Base-by-base conservation (phyloP, 2,329 filamentous ascomycete genomes). In the Paracamarosporium sp. region DNA sequence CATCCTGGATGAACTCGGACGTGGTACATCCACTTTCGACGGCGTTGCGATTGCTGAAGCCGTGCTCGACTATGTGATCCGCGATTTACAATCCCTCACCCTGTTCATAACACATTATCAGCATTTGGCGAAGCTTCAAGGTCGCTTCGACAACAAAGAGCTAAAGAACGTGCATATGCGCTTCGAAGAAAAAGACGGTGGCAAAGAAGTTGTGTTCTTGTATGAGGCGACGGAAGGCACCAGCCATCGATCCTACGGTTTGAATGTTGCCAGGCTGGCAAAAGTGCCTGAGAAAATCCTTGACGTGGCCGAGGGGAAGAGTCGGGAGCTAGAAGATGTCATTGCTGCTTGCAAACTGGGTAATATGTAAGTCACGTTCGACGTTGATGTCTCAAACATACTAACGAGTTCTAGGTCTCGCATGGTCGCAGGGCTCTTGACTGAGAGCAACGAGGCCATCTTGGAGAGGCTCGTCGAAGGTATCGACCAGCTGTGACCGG, bases 81-180 rank as follows among this genome's bases (percentile, higher is more conserved):
- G 87, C 24, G 85, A 93, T 15, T 85, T 89, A 0, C 83, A 85
- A 52, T 92, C 92, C 60, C 82, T 97, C 45, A 96, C 92, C 5
- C 83, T 99, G 40, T 99, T 99, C 81, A 97, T 99, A 75, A 99
- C 95, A 3, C 95, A 99, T 79, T 99, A 99, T 76, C 95, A 99
- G 79, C 89, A 89, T 63, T 85, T 99, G 0, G 82, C 85, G n/a
- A 87, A 88, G 9, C 84, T 96, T 61, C 89, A 88, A 9, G 85
- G 88, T 25, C 87, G 86, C 1, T 90, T 96, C 57, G 81, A 82
- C 13, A 76, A 82, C 6, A 82, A 84, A 1, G 89, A 87, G 68
- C 74, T 97, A 66, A 87, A 84, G 66, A 98, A 98, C 74, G 91
- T 97, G 45, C 95, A 99, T 74, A 98, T 99, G 94, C 87, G 86